Base-by-base conservation (phyloP, 108 stramenopile genomes). In the Cyclostephanos tholiformis region DNA sequence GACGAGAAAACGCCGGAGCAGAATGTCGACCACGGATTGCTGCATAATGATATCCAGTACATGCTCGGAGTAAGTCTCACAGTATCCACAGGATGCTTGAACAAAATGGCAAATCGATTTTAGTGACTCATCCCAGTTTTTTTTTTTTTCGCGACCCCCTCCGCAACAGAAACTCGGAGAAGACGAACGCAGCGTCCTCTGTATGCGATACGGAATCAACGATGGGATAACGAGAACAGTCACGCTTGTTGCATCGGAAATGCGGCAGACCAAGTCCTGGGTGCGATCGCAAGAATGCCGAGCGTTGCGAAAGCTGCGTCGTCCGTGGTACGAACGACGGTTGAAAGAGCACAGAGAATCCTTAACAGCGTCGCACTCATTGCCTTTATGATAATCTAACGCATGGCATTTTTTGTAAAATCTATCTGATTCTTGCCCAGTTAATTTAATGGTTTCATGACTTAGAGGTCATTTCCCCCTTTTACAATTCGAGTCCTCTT, bases 281-380 rank as follows among this genome's bases (percentile, higher is more conserved):
- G 95, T 96, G 22, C 63, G 95, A 60, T 91, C 91, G 2, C 88
- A 92, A 82, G 95, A 96, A 74, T 92, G 89, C 58, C 84, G 93
- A 69, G 95, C 91, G 49, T 72, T 96, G 43, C 77, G 95, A 27
- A 92, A 91, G 71, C 71, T 96, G 17, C 80, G 95, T 27, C 84
- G 95, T 20, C 95, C 95, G 17, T 96, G 95, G 95, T 96, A 96
- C 71, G 95, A 96, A 77, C 86, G 91, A 71, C 81, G 90, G 66
- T 70, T 96, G 72, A 89, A 80, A 66, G 92, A 96, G 66, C 91
- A 96, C 72, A 86, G 90, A 76, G 69, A 90, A 65, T 87, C 93
- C 2, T 68, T 94, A 16, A 65, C 71, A n/a, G 72, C 81, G 30
- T 75, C 80, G 23, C 74, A 68, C 26, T 36, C 58, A 10, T 62